These are phyloP conservation scores for Clarireedia hainanense DNA, from an alignment of 2,329 filamentous ascomycete genomes.

Conservation along the genomic window DNA sequence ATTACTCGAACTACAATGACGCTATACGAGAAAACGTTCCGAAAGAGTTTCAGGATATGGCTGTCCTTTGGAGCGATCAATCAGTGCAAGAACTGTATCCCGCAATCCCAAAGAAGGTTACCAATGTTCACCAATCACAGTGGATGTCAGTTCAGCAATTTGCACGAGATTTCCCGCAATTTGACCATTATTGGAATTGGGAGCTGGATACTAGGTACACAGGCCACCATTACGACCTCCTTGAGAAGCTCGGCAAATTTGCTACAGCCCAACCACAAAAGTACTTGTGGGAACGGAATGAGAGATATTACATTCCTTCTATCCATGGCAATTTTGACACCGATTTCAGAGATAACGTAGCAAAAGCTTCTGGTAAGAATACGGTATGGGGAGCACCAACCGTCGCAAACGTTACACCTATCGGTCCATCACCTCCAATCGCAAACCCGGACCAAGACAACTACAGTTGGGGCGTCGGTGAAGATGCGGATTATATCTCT, in stretches of 20 bases:
- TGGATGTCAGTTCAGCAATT: conserved; percentile 67
- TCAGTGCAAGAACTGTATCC: conserved; percentile 74
- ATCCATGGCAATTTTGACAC: conserved; percentile 59
- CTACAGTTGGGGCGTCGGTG: conserved; percentile 68
- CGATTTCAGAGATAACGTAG: conserved; percentile 59
- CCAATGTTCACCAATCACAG: conserved; percentile 26
- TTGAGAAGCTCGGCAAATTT: conserved; percentile 57
- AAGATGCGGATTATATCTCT: conserved; percentile 59
- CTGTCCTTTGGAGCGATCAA: conserved; percentile 65
- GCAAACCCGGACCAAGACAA: conserved; percentile 52
- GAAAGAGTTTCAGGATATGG: conserved; percentile 60
- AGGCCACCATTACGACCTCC: conserved; percentile 74
- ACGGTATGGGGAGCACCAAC: conserved; percentile 56
- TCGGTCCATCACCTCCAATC: conserved; percentile 56
- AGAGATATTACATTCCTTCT: conserved; percentile 65
- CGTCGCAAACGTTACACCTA: conserved; percentile 51
- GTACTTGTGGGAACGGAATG: conserved; percentile 65
- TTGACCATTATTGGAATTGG: conserved; percentile 56
- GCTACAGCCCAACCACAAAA: conserved; percentile 61
- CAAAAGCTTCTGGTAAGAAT: conserved; percentile 27
- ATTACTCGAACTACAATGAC: conserved; percentile 48
- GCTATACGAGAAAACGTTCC: conserved; percentile 58
- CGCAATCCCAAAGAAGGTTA: conserved; percentile 49
- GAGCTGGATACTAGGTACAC: conserved; percentile 75
- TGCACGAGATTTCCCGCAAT: conserved; percentile 67